Percentiles rank a stretch among this genome's conserved stretches.
Conservation (phyloP, 768 basidiomycete genomes). For the Kwoniella mangroviensis region DNA sequence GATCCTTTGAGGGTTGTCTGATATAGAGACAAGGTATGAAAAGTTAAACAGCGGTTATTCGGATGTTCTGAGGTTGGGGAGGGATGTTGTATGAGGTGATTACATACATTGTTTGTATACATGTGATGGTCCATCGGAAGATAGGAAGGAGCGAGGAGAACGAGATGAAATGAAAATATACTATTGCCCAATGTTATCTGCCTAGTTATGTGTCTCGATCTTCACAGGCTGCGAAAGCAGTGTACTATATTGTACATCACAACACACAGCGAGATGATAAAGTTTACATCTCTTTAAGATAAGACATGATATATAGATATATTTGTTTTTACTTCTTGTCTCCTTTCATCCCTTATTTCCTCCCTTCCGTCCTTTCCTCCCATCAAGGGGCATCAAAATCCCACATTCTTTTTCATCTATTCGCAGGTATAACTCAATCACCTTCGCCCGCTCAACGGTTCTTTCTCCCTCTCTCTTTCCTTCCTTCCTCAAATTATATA, state of each 20-base stretch:
- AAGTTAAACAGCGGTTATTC: no score
- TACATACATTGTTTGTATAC: no score
- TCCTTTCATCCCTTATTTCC: not conserved
- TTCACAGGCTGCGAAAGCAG: not conserved
- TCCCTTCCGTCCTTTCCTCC: not conserved
- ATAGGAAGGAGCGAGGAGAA: no score
- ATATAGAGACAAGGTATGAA: no score
- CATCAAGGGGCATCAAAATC: not conserved
- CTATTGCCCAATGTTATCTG: no score
- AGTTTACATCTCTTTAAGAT: slow-evolving; percentile 5
- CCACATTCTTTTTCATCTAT: not conserved
- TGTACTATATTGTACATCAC: not conserved
- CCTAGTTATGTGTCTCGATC: not conserved
- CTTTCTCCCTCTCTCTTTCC: not conserved
- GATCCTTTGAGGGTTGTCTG: slow-evolving; percentile 66
- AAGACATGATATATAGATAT: not conserved
- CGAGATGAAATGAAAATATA: no score
- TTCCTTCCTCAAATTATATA: not conserved
- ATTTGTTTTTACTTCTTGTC: not conserved
- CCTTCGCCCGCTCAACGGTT: not conserved
- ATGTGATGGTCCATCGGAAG: no score
- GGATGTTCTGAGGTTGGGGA: not conserved
- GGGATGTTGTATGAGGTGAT: not conserved
- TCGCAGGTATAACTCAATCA: not conserved
- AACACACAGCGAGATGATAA: not conserved